These are phyloP conservation scores for Coemansia sp. DNA, from an alignment of 192 early-diverging fungal species.

Conservation along the genomic window DNA sequence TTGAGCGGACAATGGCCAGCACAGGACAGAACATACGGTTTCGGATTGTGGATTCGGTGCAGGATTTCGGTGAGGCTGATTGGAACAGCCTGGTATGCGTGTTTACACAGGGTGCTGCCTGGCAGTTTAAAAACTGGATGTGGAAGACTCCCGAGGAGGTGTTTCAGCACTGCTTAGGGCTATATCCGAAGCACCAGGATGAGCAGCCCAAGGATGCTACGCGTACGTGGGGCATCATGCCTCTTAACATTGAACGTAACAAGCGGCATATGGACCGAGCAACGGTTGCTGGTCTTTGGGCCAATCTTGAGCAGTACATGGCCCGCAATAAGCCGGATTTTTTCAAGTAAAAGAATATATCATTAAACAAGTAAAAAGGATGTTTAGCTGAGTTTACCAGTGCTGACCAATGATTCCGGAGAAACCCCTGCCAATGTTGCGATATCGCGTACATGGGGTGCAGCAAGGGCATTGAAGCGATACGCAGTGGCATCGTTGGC, in stretches of 20 bases:
- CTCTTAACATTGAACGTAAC: conserved; percentile 47
- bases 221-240: conserved; percentile 25
- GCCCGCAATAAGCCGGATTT: conserved; percentile 37
- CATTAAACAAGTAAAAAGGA: not conserved
- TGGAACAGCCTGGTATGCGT: conserved; percentile 90
- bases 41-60: conserved; percentile 78
- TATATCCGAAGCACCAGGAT: conserved; percentile 54
- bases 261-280: conserved; percentile 50
- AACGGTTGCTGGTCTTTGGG: conserved; percentile 43
- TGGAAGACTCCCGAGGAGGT: conserved; percentile 80
- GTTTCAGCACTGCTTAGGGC: conserved; percentile 72
- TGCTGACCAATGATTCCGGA: conserved; percentile 20
- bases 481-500: conserved; percentile 36
- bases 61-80: conserved; percentile 69
- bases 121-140: conserved; percentile 94
- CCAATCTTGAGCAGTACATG: conserved; percentile 38
- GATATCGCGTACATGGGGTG: conserved; percentile 18
- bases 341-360: not conserved
- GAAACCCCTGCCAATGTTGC: conserved; percentile 19
- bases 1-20: conserved; percentile 57
- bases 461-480: conserved; percentile 35
- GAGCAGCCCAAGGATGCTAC: conserved; percentile 38
- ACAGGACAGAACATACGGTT: conserved; percentile 58
- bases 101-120: conserved; percentile 84
- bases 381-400: conserved; percentile 13